Evolutionary conservation across 2,329 filamentous ascomycete genomes (phyloP), one percentile per base, ranked within the genome.

Genomic region (Aspergillus sp.): DNA sequence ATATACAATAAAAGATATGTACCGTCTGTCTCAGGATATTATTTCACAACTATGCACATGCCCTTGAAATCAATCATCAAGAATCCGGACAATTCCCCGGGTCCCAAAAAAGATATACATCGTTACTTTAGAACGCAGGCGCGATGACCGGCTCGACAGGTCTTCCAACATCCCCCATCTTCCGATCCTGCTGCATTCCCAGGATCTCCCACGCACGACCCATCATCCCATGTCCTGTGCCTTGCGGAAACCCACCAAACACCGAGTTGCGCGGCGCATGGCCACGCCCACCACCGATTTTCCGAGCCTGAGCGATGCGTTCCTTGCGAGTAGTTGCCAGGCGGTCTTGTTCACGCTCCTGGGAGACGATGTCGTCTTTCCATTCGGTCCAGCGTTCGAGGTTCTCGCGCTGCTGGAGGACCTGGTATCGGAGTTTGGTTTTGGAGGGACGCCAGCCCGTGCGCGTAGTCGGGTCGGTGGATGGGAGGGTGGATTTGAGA

Each of bases 301-400:
- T 36, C 32, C 70, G 29, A 6, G 36, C 50, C 36, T n/a, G 68
- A 22, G 72, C 58, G 32, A 68, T 59, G 9, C 72, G 69, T 46
- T 73, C 72, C 29, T 67, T 70, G 47, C 75, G 76, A 3, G 73
- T 69, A 6, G 67, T 65, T n/a, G 64, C 69, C 39, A 77, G 58
- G 6, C 73, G 67, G 42, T 76, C 73, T 47, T 77, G 74, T 56
- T 75, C 72, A 51, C 73, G 71, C 60, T 75, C 71, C 29, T 75
- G 68, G 55, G 68, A 60, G 22, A 74, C 75, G 54, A 79, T 73
- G 22, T 78, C 77, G 26, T 77, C 70, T 55, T 73, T 73, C 77
- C 77, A 78, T 66, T 78, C 75, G 16, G 74, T 69, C 77, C 79
- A 80, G 57, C 76, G 76, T 61, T 80, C 77, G 62, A 78, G 78